Evolutionary conservation across 164 flowering plant genomes (phyloP).

Genomic region (Kingdonia uniflora): DNA sequence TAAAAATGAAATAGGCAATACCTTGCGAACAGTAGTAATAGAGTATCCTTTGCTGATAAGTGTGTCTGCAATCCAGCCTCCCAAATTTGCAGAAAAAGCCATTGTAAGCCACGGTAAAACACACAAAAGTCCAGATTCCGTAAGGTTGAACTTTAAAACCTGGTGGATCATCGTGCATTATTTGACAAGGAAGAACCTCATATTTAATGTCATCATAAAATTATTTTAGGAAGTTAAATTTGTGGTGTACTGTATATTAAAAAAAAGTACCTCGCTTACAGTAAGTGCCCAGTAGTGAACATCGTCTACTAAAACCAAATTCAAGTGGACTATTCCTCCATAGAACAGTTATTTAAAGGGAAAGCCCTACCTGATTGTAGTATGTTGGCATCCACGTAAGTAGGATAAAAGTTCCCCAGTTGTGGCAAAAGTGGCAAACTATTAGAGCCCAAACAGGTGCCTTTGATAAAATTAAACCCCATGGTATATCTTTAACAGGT

Average conservation of each 20-base stretch:
- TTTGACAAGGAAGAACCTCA: too few species aligned
- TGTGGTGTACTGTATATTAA: too few species aligned
- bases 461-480: slow-evolving; percentile 78
- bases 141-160: slow-evolving; percentile 93
- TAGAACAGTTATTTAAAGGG: neutral
- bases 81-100: slow-evolving; percentile 90
- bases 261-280: too few species aligned
- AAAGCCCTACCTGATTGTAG: slow-evolving; percentile 68
- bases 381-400: slow-evolving; percentile 99
- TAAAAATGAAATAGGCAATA: slow-evolving; percentile 16
- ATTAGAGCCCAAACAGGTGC: slow-evolving; percentile 95
- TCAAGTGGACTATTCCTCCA: neutral
- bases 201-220: too few species aligned
- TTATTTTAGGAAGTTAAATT: too few species aligned
- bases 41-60: slow-evolving; percentile 77
- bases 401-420: slow-evolving; percentile 97
- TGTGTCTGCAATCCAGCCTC: slow-evolving; percentile 97
- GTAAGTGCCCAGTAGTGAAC: too few species aligned
- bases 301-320: too few species aligned
- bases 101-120: slow-evolving; percentile 94
- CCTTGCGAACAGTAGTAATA: slow-evolving; percentile 86
- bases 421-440: slow-evolving; percentile 88
- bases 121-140: slow-evolving; percentile 77
- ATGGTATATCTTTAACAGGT: slow-evolving; percentile 69
- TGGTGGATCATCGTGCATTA: slow-evolving; percentile 9